A percentile compares a stretch with the other conserved stretches of the same genome.
phyloP scores from a whole-genome alignment of 2,329 filamentous ascomycete species.

The Balansia obtecta region DNA sequence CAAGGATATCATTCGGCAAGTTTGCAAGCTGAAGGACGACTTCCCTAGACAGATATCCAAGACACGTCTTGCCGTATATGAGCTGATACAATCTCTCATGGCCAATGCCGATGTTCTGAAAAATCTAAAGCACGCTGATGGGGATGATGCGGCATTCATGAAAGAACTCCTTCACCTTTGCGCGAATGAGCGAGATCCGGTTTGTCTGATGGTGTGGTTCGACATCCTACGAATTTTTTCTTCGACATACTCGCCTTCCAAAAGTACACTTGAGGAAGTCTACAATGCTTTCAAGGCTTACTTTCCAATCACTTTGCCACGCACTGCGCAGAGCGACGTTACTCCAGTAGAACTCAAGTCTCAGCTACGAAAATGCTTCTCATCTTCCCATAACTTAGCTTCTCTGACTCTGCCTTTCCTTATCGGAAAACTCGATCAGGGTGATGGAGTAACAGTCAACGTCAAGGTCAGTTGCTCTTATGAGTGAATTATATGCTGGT shows the following conservation, averaged over 20 bases:
- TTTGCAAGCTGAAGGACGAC: constrained; percentile 42
- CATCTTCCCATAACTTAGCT: constrained; percentile 34
- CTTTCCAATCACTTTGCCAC: constrained; percentile 45
- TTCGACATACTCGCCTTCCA: constrained; percentile 29
- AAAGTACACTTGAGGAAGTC: constrained; percentile 34
- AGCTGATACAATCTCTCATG: constrained; percentile 33
- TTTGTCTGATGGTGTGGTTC: constrained; percentile 46
- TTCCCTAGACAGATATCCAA: constrained; percentile 39
- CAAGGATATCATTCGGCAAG: constrained; percentile 34
- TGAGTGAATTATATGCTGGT: background rate
- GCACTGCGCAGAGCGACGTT: constrained; percentile 37
- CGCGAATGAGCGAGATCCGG: constrained; percentile 42
- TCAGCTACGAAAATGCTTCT: constrained; percentile 40
- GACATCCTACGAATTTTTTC: constrained; percentile 33
- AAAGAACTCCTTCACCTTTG: constrained; percentile 37
- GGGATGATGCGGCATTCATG: constrained; percentile 32
- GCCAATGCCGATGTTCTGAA: constrained; percentile 27
- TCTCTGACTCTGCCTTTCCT: constrained; percentile 38
- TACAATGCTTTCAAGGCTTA: constrained; percentile 47
- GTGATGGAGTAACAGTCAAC: constrained; percentile 43
- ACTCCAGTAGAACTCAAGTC: constrained; percentile 45
- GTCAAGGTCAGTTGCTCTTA: constrained; percentile 32
- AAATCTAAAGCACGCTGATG: constrained; percentile 32
- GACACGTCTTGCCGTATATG: constrained; percentile 40
- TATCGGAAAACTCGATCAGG: constrained; percentile 44